Conservation (phyloP, 2,329 filamentous ascomycete species). For the Onygena corvina region DNA sequence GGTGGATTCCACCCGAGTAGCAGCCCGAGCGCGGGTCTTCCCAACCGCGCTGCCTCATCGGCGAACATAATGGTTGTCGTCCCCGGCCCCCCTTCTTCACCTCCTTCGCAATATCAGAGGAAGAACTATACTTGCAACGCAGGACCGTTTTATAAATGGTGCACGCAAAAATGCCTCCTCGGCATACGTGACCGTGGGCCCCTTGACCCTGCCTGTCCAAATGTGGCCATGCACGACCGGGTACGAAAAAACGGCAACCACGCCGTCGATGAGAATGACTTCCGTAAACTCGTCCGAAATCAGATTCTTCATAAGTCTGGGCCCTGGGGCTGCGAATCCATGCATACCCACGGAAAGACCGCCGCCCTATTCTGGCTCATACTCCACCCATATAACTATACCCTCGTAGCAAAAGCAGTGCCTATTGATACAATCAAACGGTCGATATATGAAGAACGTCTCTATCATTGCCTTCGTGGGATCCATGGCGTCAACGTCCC, state of each 20-base stretch:
- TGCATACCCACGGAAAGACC: conserved; percentile 16
- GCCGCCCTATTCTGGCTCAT: conserved; percentile 18
- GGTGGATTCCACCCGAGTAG: conserved; percentile 11
- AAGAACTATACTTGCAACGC: not conserved
- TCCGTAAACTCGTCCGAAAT: conserved; percentile 5
- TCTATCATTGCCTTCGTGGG: conserved; percentile 13
- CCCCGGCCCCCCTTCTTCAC: conserved; percentile 3
- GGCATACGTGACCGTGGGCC: conserved; percentile 23
- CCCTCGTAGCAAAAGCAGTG: conserved; percentile 16
- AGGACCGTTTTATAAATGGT: conserved; percentile 21
- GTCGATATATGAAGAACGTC: conserved; percentile 12
- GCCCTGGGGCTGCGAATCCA: conserved; percentile 15
- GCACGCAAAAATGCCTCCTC: conserved; percentile 31
- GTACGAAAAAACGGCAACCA: conserved; percentile 9
- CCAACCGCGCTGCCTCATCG: not conserved
- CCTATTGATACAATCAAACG: conserved; percentile 6
- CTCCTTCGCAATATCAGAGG: not conserved
- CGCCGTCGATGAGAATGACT: conserved; percentile 11
- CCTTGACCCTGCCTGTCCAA: conserved; percentile 31
- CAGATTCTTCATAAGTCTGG: conserved; percentile 10
- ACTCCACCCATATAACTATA: conserved; percentile 17
- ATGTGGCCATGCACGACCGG: conserved; percentile 28
- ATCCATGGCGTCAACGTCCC: conserved; percentile 16
- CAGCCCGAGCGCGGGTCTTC: conserved; percentile 11
- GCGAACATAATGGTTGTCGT: conserved; percentile 11